Evolutionary conservation across 2,329 filamentous ascomycete genomes (phyloP).

Genomic region (Cladophialophora carrionii): DNA sequence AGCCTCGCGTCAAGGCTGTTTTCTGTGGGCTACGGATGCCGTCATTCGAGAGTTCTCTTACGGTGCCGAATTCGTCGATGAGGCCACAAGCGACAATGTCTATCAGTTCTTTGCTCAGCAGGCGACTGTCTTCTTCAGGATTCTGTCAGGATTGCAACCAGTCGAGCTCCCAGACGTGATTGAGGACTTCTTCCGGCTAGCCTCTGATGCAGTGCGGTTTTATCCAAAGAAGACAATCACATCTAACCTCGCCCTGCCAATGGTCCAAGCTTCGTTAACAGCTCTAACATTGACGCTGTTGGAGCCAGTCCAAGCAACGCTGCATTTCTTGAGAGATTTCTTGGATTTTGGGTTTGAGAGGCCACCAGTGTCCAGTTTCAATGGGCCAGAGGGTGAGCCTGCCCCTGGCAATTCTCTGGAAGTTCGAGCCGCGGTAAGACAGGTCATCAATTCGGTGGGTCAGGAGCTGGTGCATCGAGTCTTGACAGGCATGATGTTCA

Average conservation of each 20-base stretch:
- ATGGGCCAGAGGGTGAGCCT: slow-evolving; percentile 63
- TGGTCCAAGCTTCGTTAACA: slow-evolving; percentile 84
- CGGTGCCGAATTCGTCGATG: slow-evolving; percentile 80
- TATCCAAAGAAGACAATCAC: slow-evolving; percentile 83
- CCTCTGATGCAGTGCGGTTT: slow-evolving; percentile 89
- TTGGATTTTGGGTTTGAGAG: slow-evolving; percentile 84
- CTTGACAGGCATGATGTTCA: slow-evolving; percentile 98
- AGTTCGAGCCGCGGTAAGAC: slow-evolving; percentile 72
- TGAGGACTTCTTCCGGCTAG: slow-evolving; percentile 93
- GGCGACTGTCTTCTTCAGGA: slow-evolving; percentile 83
- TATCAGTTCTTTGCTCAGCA: slow-evolving; percentile 96
- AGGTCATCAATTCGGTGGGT: slow-evolving; percentile 70
- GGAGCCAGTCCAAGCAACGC: slow-evolving; percentile 84
- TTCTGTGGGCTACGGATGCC: slow-evolving; percentile 96
- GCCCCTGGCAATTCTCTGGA: slow-evolving; percentile 66
- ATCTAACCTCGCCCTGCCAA: slow-evolving; percentile 76
- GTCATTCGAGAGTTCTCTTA: slow-evolving; percentile 95
- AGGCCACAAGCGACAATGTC: slow-evolving; percentile 80
- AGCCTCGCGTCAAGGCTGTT: slow-evolving; percentile 86
- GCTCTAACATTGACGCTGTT: slow-evolving; percentile 87
- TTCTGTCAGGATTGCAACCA: slow-evolving; percentile 80
- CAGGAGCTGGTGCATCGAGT: slow-evolving; percentile 82
- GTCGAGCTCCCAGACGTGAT: slow-evolving; percentile 82
- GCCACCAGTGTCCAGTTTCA: slow-evolving; percentile 58
- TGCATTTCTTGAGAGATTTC: slow-evolving; percentile 91